Base-by-base conservation (phyloP, 192 early-diverging fungal species). In the Coemansia sp. region DNA sequence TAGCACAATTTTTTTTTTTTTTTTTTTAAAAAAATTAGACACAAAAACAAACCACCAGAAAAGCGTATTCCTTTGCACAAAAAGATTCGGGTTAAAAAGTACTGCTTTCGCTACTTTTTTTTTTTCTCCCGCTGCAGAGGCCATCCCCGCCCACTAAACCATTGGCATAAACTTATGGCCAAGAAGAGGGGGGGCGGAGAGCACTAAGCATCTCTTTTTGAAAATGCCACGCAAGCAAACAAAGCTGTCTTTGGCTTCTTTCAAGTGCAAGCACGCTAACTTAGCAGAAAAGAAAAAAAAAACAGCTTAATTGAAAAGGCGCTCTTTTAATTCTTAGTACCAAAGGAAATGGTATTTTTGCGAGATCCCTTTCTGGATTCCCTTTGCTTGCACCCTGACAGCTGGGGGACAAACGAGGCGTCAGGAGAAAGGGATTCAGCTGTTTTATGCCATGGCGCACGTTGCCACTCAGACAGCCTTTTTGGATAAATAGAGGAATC, bases 401-500 rank as follows among this genome's bases (percentile, higher is more conserved):
- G 55, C 4, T 0, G 50, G 50, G 3, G 7, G 25, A 55, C 25
- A 55, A 31, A 55, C 51, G 2, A 29, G 12, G 34, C 34, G 8
- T 36, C 34, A 0, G 34, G 50, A 58, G 15, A 32, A 17, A 31
- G 55, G 63, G 17, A 21, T 50, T 50, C 31, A 32, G 15, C 55
- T 6, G 5, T 11, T 5, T 11, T 55, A 17, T 25, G 50, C 10
- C 50, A 42, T 51, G 50, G 50, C 19, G 21, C 50, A 36, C 34
- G 34, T 9, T 6, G 50, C 23, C 6, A 1, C 50, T 2, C 1
- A 19, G 12, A 31, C 3, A 4, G 27, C 4, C 51, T 14, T 31
- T 58, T 41, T 38, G 48, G 21, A 17, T 66, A 45, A 66, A 66
- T 66, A 66, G 48, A 38, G 38, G 15, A 29, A 55, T 53, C 12